Base-by-base conservation (phyloP, 345 rosid species). In the Trapa bicornis region DNA sequence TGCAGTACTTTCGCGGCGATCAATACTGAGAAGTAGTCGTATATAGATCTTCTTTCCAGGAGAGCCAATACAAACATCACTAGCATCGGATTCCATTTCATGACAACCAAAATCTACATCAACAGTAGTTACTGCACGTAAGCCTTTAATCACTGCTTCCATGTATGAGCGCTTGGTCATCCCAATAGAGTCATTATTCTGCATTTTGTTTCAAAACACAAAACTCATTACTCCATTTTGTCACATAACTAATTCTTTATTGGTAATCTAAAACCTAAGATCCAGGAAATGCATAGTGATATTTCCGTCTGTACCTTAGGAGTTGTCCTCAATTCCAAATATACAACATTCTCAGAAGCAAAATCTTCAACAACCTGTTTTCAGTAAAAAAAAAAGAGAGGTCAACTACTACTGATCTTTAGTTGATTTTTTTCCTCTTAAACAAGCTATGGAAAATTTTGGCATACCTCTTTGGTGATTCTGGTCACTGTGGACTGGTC, bases 11-110 rank as follows among this genome's bases (percentile, higher is more conserved):
- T 91, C 97, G 66, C 96, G 91, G 61, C 96, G 96, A 57, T 91
- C 97, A 81, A 89, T 91, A 76, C 99, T 91, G 75, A 94, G 96
- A 83, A 94, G 99, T 70, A 94, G 87, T 73, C 96, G 80, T 65
- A 91, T 91, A 82, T 75, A 82, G 71, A 89, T 91, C 85, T 80
- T 89, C 79, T 82, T 87, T 65, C 82, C 84, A 47, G 37, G 64
- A 71, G 70, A 47, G 48, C 79, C 85, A 80, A 77, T 75, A 76
- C 71, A 64, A 37, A 35, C 37, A 72, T 78, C 70, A 65, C 76
- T 65, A 14, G 37, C 70, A 38, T 38, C 45, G 48, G 70, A 56
- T 69, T 72, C 71, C 67, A 69, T 50, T 33, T 69, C 72, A 60
- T 48, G 65, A 29, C 79, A 67, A 67, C 64, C 32, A 64, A 87